A percentile compares a stretch with the other conserved stretches of the same genome.
Conservation (phyloP, 1,284 basidiomycete genomes). For the Sphaerobolus stellatus region DNA sequence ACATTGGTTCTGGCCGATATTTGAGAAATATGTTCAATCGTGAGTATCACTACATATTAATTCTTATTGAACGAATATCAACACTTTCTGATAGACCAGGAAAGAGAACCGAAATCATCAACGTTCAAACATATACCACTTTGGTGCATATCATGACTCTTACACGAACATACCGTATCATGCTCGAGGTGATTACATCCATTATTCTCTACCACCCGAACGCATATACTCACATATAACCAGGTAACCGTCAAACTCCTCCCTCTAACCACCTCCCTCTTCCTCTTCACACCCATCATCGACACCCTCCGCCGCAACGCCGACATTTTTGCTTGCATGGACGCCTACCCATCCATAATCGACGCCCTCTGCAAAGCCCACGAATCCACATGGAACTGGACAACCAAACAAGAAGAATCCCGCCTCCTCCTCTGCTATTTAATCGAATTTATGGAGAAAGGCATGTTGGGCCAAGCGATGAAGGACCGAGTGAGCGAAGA, state of each 20-base stretch:
- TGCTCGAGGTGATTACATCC: conserved; percentile 58
- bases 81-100: background rate
- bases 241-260: conserved; percentile 63
- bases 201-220: background rate
- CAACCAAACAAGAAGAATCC: conserved; percentile 59
- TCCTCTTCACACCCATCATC: conserved; percentile 58
- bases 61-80: conserved; percentile 10
- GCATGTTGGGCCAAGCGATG: conserved; percentile 50
- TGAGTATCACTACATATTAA: conserved; percentile 28
- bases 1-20: conserved; percentile 67
- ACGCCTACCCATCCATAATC: conserved; percentile 54
- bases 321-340: conserved; percentile 75
- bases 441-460: conserved; percentile 60
- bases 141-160: conserved; percentile 59
- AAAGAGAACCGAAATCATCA: conserved; percentile 11
- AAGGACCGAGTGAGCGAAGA: conserved; percentile 61
- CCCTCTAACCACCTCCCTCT: conserved; percentile 46
- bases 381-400: conserved; percentile 50
- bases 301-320: conserved; percentile 65
- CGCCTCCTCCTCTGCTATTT: conserved; percentile 60
- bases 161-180: conserved; percentile 60
- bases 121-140: conserved; percentile 55
- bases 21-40: conserved; percentile 53
- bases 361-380: conserved; percentile 61
- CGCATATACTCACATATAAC: conserved; percentile 2